Evolutionary conservation across 163 green algal genomes (phyloP).

Genomic region (Scenedesmus sp.): DNA sequence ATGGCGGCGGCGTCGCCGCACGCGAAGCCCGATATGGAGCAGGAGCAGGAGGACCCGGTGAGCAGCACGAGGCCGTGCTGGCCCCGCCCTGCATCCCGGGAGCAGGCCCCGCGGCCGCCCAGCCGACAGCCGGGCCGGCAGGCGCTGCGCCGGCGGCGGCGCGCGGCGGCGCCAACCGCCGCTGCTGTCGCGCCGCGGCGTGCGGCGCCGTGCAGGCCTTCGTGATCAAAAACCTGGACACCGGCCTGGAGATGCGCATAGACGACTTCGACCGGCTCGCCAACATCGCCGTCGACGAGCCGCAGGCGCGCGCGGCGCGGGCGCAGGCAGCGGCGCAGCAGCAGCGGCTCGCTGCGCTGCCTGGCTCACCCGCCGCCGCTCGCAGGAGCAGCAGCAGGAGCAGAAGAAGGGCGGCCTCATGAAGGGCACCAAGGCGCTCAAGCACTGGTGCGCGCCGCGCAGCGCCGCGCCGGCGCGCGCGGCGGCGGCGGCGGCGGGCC

Average conservation of each 20-base stretch:
- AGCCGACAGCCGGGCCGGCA: too few relatives aligned
- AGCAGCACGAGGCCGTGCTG: not conserved
- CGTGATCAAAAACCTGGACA: constrained; percentile 48
- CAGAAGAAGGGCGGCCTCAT: constrained; percentile 16
- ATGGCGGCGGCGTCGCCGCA: constrained; percentile 1
- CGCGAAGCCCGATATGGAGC: constrained; percentile 12
- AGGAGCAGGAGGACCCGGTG: constrained; percentile 11
- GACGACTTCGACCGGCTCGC: constrained; percentile 46
- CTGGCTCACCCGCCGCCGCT: not conserved
- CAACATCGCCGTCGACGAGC: constrained; percentile 35
- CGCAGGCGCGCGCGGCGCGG: not conserved
- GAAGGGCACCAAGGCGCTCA: constrained; percentile 37
- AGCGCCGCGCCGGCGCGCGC: too few relatives aligned
- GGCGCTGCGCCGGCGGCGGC: too few relatives aligned
- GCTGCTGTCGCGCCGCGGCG: too few relatives aligned
- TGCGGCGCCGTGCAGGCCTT: constrained; percentile 32
- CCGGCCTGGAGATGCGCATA: constrained; percentile 41
- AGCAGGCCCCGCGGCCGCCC: too few relatives aligned
- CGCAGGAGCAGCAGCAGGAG: constrained; percentile 13
- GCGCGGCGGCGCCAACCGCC: too few relatives aligned
- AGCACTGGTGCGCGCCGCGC: constrained; percentile 28
- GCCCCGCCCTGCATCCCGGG: too few relatives aligned
- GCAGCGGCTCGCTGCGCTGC: not conserved
- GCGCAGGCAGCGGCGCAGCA: not conserved
- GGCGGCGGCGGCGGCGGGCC: too few relatives aligned